These are phyloP conservation scores for Theileria equi DNA, from an alignment of 169 alveolate species.

Conservation along the genomic window DNA sequence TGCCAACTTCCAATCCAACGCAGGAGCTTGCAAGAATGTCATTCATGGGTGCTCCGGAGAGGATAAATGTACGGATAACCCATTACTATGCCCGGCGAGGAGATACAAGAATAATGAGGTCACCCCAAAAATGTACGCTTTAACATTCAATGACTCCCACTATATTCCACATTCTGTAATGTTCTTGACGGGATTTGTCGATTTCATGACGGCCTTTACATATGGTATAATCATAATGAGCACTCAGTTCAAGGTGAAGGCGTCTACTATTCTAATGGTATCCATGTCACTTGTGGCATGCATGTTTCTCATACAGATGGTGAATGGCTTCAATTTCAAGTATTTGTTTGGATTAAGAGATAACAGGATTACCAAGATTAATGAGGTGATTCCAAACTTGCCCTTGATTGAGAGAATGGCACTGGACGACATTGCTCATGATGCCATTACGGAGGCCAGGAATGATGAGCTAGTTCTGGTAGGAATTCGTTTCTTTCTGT, in stretches of 20 bases:
- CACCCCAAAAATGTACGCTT: conserved; percentile 21
- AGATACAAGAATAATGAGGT: conserved; percentile 38
- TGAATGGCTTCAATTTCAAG: conserved; percentile 11
- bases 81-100: conserved; percentile 46
- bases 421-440: conserved; percentile 36
- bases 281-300: conserved; percentile 2
- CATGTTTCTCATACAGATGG: conserved; percentile 10
- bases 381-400: conserved; percentile 12
- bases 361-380: conserved; percentile 18
- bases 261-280: conserved; percentile 2
- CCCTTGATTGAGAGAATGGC: conserved; percentile 11
- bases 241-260: background rate
- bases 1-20: background rate
- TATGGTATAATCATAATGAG: conserved; percentile 13
- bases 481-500: conserved; percentile 7
- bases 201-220: background rate
- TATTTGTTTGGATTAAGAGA: conserved; percentile 5
- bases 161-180: background rate
- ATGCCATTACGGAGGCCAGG: conserved; percentile 20
- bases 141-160: conserved; percentile 14
- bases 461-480: conserved; percentile 31
- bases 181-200: conserved; percentile 22
- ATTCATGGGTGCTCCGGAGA: background rate
- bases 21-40: background rate
- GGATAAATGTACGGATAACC: conserved; percentile 18